Conservation (phyloP, 2,329 filamentous ascomycete genomes). For the Ilyonectria sp. region DNA sequence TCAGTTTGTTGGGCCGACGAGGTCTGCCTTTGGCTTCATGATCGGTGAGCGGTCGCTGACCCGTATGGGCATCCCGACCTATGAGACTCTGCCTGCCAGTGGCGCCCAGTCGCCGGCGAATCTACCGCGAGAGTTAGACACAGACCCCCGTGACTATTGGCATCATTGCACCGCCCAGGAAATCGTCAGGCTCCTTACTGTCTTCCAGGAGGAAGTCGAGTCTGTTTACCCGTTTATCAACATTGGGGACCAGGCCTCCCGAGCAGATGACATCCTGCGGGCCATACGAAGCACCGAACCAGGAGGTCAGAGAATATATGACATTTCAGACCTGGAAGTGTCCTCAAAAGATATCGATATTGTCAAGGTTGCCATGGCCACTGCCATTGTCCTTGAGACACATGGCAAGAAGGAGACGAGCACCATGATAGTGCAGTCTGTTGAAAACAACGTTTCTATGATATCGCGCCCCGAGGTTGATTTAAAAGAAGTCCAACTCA, state of each 20-base stretch:
- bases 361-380: conserved; percentile 54
- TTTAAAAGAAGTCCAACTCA: conserved; percentile 17
- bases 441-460: conserved; percentile 40
- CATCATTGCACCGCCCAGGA: conserved; percentile 43
- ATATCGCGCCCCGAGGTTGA: neutral
- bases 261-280: conserved; percentile 47
- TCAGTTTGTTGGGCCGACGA: conserved; percentile 56
- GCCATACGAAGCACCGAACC: conserved; percentile 34
- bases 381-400: conserved; percentile 51
- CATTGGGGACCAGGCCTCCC: conserved; percentile 45
- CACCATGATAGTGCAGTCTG: conserved; percentile 48
- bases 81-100: conserved; percentile 46
- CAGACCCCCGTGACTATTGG: conserved; percentile 43
- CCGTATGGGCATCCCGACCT: conserved; percentile 53
- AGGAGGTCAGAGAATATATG: neutral
- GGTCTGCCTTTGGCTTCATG: conserved; percentile 54
- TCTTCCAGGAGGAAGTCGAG: conserved; percentile 59
- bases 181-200: conserved; percentile 51
- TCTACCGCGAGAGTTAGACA: conserved; percentile 15
- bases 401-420: conserved; percentile 51
- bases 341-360: conserved; percentile 51
- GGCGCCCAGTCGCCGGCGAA: conserved; percentile 43
- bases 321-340: neutral
- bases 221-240: conserved; percentile 55
- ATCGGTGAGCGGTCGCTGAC: conserved; percentile 55